Conservation (phyloP, 257 asterid genomes). For the Rehmannia glutinosa region DNA sequence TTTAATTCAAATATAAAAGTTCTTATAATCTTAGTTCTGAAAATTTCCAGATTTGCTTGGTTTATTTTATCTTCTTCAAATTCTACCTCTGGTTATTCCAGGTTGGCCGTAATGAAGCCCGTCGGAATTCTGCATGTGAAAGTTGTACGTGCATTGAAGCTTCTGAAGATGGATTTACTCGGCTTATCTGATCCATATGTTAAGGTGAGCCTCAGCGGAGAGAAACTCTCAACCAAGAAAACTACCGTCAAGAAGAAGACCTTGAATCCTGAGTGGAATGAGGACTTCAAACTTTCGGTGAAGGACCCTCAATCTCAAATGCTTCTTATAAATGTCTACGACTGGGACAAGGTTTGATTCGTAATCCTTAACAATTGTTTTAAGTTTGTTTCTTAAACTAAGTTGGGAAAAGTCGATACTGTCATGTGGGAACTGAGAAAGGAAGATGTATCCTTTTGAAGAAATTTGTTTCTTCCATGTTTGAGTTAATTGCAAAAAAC, state of each 20-base stretch:
- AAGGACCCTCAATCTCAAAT: constrained; percentile 76
- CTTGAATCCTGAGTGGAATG: constrained; percentile 82
- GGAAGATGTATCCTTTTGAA: background rate
- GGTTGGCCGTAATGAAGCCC: constrained; percentile 69
- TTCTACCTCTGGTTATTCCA: constrained; percentile 17
- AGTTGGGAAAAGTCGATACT: background rate
- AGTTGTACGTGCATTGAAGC: constrained; percentile 73
- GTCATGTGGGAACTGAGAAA: background rate
- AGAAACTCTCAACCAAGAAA: constrained; percentile 56
- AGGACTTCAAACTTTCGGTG: constrained; percentile 78
- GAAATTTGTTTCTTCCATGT: too few species aligned
- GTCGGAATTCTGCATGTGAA: constrained; percentile 84
- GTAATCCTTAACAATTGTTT: background rate
- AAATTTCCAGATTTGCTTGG: background rate
- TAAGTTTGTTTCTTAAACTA: background rate
- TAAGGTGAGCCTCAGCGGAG: constrained; percentile 71
- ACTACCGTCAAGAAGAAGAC: constrained; percentile 82
- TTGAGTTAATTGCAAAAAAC: too few species aligned
- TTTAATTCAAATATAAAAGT: background rate
- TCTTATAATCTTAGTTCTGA: background rate
- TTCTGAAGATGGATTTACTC: constrained; percentile 80
- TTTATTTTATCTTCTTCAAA: background rate
- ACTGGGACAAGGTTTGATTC: constrained; percentile 97
- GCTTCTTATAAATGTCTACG: constrained; percentile 58
- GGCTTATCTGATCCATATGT: constrained; percentile 93